A percentile compares a stretch with the other conserved stretches of the same genome.
Conservation (phyloP, 768 basidiomycete genomes). For the Sporobolomyces phaffii region DNA sequence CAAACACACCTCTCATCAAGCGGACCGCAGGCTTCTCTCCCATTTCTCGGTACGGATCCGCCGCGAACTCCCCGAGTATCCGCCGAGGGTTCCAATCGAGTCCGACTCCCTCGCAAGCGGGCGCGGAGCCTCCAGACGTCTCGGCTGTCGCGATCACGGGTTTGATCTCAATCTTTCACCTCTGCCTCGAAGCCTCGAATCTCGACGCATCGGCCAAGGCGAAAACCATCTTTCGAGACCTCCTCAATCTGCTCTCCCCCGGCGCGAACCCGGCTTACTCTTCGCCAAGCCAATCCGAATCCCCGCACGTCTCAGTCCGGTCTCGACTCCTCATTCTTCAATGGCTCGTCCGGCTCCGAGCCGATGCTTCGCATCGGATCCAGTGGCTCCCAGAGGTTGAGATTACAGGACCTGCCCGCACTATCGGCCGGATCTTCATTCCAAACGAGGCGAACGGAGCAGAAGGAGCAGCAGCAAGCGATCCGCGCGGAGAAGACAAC, state of each 20-base stretch:
- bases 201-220: conserved; percentile 42
- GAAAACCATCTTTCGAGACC: conserved; percentile 48
- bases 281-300: conserved; percentile 1
- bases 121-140: conserved; percentile 20
- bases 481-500: conserved; percentile 7
- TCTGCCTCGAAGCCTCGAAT: conserved; percentile 47
- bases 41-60: conserved; percentile 19
- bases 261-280: neutral
- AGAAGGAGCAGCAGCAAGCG: neutral
- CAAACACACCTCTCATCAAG: conserved; percentile 8
- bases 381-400: conserved; percentile 60
- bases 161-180: conserved; percentile 49
- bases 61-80: neutral
- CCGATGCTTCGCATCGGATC: conserved; percentile 79
- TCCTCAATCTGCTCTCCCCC: conserved; percentile 47
- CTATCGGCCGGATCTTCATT: conserved; percentile 13
- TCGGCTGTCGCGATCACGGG: conserved; percentile 33
- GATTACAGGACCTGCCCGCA: conserved; percentile 32
- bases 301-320: conserved; percentile 45
- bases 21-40: conserved; percentile 3
- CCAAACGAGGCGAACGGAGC: neutral
- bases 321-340: conserved; percentile 70
- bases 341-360: conserved; percentile 80
- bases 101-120: neutral
- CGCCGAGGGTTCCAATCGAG: neutral